Conservation (phyloP, 2,329 filamentous ascomycete species). For the Gremmenia infestans region DNA sequence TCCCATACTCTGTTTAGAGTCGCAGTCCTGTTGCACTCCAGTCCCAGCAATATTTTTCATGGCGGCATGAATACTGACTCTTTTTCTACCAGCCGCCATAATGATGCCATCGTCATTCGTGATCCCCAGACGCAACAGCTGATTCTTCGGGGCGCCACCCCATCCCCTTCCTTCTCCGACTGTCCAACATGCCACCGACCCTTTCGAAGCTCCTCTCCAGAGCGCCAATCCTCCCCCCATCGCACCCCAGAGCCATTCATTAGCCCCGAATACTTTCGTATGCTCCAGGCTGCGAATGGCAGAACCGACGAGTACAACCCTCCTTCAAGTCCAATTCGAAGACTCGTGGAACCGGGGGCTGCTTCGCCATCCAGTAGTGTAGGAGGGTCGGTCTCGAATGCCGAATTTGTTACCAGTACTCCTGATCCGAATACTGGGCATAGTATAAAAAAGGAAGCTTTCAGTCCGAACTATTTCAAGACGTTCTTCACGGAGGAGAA, state of each 20-base stretch:
- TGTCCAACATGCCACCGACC: conserved; percentile 56
- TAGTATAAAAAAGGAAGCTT: conserved; percentile 79
- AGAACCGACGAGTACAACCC: conserved; percentile 40
- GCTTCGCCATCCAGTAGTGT: conserved; percentile 19
- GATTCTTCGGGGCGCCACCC: conserved; percentile 64
- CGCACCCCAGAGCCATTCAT: conserved; percentile 56
- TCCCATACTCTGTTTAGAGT: neutral
- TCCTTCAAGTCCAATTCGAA: conserved; percentile 50
- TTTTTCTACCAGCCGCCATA: conserved; percentile 64
- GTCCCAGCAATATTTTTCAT: conserved; percentile 3
- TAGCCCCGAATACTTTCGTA: conserved; percentile 89
- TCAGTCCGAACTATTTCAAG: conserved; percentile 88
- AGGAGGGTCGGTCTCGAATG: conserved; percentile 23
- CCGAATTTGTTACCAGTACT: conserved; percentile 50
- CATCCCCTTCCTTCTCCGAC: conserved; percentile 54
- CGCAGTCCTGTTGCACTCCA: neutral
- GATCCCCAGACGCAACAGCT: conserved; percentile 82
- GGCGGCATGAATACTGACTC: conserved; percentile 16
- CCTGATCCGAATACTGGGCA: conserved; percentile 44
- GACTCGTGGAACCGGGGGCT: conserved; percentile 33
- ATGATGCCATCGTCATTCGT: conserved; percentile 86
- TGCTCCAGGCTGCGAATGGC: conserved; percentile 61
- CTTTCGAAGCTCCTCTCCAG: conserved; percentile 44
- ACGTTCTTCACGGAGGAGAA: conserved; percentile 88
- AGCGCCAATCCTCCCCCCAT: conserved; percentile 43